A percentile compares a stretch with the other conserved stretches of the same genome.
Evolutionary conservation across 768 basidiomycete species (phyloP).

Genomic region (Rhodosporidiobolus sp.): DNA sequence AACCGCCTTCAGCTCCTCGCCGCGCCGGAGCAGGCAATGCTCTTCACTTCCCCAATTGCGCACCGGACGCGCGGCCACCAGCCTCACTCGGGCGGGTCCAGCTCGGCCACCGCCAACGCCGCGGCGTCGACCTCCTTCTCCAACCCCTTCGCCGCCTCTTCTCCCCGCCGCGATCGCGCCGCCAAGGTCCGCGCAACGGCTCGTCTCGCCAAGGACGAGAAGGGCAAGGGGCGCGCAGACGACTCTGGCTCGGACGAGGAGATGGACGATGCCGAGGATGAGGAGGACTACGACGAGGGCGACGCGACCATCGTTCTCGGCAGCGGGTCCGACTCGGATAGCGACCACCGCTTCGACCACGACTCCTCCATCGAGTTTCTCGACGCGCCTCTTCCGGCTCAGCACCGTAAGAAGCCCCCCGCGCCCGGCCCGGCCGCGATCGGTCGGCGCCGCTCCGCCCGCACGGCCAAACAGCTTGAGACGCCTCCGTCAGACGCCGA

Average conservation of each 20-base stretch:
- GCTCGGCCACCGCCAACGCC: neutral
- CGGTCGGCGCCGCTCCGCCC: conserved; percentile 2
- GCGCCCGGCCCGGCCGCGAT: neutral
- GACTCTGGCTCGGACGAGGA: conserved; percentile 8
- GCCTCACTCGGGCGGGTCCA: neutral
- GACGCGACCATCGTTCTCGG: neutral
- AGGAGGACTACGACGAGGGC: neutral
- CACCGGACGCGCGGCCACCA: conserved; percentile 24
- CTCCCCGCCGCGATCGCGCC: neutral
- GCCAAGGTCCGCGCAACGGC: conserved; percentile 17
- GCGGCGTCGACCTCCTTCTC: neutral
- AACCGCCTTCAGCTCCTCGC: conserved; percentile 1
- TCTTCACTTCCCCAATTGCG: conserved; percentile 24
- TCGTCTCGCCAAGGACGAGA: neutral
- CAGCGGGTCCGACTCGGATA: neutral
- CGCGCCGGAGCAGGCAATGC: neutral
- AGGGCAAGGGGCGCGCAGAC: neutral
- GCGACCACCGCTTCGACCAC: neutral
- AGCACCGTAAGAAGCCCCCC: neutral
- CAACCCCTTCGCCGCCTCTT: neutral
- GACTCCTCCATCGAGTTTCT: neutral
- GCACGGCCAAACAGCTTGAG: conserved; percentile 20
- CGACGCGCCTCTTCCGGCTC: neutral
- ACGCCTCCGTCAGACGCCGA: conserved; percentile 29
- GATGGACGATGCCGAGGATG: conserved; percentile 5